These are phyloP conservation scores for Emmonsia crescens DNA, from an alignment of 2,329 filamentous ascomycete species.

Conservation along the genomic window DNA sequence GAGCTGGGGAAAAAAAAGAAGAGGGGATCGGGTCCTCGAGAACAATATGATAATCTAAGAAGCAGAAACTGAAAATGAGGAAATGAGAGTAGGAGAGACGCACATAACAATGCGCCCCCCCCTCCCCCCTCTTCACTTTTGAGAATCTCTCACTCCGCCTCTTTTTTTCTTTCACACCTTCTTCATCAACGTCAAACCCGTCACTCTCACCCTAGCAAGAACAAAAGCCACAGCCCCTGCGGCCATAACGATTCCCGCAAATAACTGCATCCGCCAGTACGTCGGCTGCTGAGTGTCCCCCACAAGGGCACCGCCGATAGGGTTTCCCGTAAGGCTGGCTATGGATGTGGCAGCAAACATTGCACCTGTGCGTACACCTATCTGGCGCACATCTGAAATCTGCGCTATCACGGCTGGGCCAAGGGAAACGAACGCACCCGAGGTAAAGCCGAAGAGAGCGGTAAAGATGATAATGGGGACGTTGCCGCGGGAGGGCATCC, in stretches of 20 bases:
- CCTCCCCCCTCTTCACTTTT: not conserved
- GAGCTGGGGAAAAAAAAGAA: not conserved
- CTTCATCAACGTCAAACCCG: constrained; percentile 19
- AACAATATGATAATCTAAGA: not conserved
- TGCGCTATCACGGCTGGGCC: constrained; percentile 56
- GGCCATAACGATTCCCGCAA: constrained; percentile 47
- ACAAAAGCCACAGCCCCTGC: constrained; percentile 33
- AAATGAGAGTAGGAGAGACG: not conserved
- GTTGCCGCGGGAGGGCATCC: constrained; percentile 44
- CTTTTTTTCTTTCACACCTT: constrained; percentile 15
- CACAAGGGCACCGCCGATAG: constrained; percentile 56
- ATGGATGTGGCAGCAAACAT: constrained; percentile 53
- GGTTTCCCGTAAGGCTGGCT: constrained; percentile 55
- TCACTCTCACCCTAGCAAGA: constrained; percentile 25
- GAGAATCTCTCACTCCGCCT: not conserved
- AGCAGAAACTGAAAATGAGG: not conserved
- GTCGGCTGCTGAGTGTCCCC: constrained; percentile 37
- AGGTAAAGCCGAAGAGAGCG: constrained; percentile 58
- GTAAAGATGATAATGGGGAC: constrained; percentile 53
- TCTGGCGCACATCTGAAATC: constrained; percentile 57
- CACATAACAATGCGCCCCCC: not conserved
- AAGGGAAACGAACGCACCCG: constrained; percentile 55
- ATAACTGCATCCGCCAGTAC: constrained; percentile 53
- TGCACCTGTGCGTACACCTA: constrained; percentile 57
- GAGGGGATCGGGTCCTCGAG: not conserved